A percentile compares a stretch with the other conserved stretches of the same genome.
These are phyloP conservation scores for Rhizomucor miehei DNA, from an alignment of 371 early-diverging fungal genomes.

Conservation along the genomic window DNA sequence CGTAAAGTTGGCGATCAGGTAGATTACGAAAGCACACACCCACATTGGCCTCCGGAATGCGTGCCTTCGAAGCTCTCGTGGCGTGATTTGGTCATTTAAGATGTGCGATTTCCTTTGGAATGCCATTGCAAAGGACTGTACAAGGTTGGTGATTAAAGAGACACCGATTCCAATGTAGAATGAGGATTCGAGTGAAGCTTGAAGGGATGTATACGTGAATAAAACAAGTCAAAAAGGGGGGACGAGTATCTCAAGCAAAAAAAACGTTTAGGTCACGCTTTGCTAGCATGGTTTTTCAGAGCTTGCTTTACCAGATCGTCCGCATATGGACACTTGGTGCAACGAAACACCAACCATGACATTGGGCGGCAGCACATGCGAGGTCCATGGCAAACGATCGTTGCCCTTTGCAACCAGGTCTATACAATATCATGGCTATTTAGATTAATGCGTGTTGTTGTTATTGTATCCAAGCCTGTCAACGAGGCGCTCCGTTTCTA, in stretches of 20 bases:
- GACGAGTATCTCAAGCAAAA: neutral
- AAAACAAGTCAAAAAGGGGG: neutral
- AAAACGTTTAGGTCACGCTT: too few relatives aligned
- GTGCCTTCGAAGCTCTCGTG: slow-evolving; percentile 49
- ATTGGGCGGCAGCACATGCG: too few relatives aligned
- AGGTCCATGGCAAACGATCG: too few relatives aligned
- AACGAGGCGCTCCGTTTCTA: too few relatives aligned
- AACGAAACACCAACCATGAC: too few relatives aligned
- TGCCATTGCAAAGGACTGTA: slow-evolving; percentile 66
- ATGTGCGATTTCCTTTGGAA: slow-evolving; percentile 71
- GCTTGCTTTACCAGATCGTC: too few relatives aligned
- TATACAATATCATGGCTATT: too few relatives aligned
- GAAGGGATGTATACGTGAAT: neutral
- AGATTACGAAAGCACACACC: slow-evolving; percentile 55
- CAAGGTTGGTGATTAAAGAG: slow-evolving; percentile 38
- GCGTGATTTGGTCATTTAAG: slow-evolving; percentile 52
- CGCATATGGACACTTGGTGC: too few relatives aligned
- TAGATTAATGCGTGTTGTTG: too few relatives aligned
- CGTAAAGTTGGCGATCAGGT: slow-evolving; percentile 64
- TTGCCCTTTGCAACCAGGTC: too few relatives aligned
- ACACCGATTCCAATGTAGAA: slow-evolving; percentile 45
- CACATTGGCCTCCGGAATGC: slow-evolving; percentile 41
- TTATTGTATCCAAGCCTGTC: too few relatives aligned
- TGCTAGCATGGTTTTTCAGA: too few relatives aligned
- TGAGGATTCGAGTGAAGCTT: slow-evolving; percentile 3